Base-by-base conservation (phyloP, 331 rosid species). In the Acacia pycnantha region DNA sequence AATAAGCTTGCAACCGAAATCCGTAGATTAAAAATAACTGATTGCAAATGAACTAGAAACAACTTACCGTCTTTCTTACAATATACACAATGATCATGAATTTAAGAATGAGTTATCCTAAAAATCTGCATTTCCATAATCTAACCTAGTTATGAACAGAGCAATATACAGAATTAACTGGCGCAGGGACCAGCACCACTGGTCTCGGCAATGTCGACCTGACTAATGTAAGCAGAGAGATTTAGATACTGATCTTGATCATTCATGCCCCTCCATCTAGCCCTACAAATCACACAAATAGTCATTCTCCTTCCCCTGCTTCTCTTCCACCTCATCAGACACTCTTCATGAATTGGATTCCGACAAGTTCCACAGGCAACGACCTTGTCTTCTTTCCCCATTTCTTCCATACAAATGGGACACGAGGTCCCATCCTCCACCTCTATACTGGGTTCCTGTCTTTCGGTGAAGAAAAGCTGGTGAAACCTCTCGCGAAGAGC, bases 281-380 rank as follows among this genome's bases (percentile, higher is more conserved):
- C 91, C 71, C 97, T 83, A 37, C 97, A 92, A n/a, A 92, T 77
- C 47, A 90, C 94, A 44, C 97, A 90, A 59, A 66, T 85, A 18
- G 84, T 81, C 0, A 35, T 54, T 74, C 91, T 85, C 78, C 89
- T 82, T 67, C 92, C 86, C 10, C 83, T 80, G 78, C 91, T 89
- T 35, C 92, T 82, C 79, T 76, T 89, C 93, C 97, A 92, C 73
- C 64, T 85, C 70, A 37, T 41, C 73, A 87, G 77, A 67, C 97
- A 92, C 8, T 88, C 89, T 70, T 90, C 88, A 18, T 92, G 97
- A 15, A 92, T 78, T 0, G 86, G 85, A 73, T 92, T 92, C 27
- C 88, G 81, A 58, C 97, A 92, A 0, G 88, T 85, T 71, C 75
- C 78, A 44, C 97, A 92, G 10, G 83, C 81, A 53, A 89, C 90